Base-by-base conservation (phyloP, 148 eudicot genomes). In the Salicornia ramosissima region DNA sequence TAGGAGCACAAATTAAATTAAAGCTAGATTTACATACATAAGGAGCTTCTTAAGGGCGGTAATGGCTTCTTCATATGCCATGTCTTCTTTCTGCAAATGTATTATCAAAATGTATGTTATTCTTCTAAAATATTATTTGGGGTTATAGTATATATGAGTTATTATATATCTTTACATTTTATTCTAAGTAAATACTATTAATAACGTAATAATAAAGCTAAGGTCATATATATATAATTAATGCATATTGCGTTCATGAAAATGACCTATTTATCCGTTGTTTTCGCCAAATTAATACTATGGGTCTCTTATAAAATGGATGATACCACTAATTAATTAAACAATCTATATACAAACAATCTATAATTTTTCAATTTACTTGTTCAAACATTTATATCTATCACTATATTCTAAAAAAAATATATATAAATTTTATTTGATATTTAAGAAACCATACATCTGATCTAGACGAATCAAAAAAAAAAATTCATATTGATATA, bases 41-140 rank as follows among this genome's bases (percentile, higher is more conserved):
- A 94, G 87, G 65, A 90, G 92, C 80, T 85, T 88, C 80, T 86
- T 83, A 61, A 94, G 95, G 71, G 78, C 90, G 25, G 80, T 86
- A 78, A 90, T 80, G 77, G 98, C 96, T 78, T 88, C 90, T 74
- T 94, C 98, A 76, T 88, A 88, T 22, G 93, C 86, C 95, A 90
- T 84, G 18, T 94, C 87, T 75, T 88, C 91, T 71, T 78, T 94
- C 98, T 94, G 86, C 80, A 75, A 68, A 21, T 14, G 49, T 56
- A 18, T n/a, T 30, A 16, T 62, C 26, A 0, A 10, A n/a, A 26
- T 16, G 9, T 12, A 53, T 15, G 21, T 50, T 62, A 62, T 50
- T 25, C 14, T 18, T 33, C 14, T 40, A 15, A 19, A 4, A 36
- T n/a, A 13, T 2, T 6, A 53, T 6, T 30, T 31, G 19, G 0